Conservation (phyloP, 371 early-diverging fungal genomes). For the Mucor plumbeus region DNA sequence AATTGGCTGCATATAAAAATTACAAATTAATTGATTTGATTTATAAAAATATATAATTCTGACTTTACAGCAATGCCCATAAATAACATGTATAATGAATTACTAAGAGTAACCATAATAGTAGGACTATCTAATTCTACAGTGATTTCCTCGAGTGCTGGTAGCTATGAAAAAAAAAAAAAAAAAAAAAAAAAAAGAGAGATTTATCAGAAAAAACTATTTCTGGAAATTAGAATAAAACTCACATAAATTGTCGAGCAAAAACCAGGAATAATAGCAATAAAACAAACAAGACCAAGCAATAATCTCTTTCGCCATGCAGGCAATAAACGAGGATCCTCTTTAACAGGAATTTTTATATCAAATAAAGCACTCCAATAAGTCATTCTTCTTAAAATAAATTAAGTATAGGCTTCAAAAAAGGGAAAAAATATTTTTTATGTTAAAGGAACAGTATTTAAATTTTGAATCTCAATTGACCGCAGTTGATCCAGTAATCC, state of each 20-base stretch:
- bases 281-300: slow-evolving; percentile 47
- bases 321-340: slow-evolving; percentile 45
- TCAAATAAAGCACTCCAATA: slow-evolving; percentile 18
- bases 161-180: slow-evolving; percentile 35
- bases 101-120: slow-evolving; percentile 61
- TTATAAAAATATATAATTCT: background rate
- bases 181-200: no score
- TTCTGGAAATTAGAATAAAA: background rate
- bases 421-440: slow-evolving; percentile 1
- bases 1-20: slow-evolving; percentile 45
- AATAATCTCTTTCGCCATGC: slow-evolving; percentile 44
- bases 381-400: slow-evolving; percentile 16
- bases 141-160: slow-evolving; percentile 54
- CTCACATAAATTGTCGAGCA: slow-evolving; percentile 55
- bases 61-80: slow-evolving; percentile 63
- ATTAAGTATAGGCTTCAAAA: background rate
- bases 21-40: background rate
- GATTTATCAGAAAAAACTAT: background rate
- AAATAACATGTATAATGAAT: slow-evolving; percentile 66
- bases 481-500: no score
- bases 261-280: slow-evolving; percentile 56
- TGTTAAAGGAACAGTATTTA: background rate
- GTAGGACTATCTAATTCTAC: slow-evolving; percentile 41
- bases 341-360: slow-evolving; percentile 20
- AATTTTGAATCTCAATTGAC: no score